Percentiles rank a stretch among this genome's conserved stretches.
phyloP scores from a whole-genome alignment of 1,284 basidiomycete species.

The Caloboletus firmus region DNA sequence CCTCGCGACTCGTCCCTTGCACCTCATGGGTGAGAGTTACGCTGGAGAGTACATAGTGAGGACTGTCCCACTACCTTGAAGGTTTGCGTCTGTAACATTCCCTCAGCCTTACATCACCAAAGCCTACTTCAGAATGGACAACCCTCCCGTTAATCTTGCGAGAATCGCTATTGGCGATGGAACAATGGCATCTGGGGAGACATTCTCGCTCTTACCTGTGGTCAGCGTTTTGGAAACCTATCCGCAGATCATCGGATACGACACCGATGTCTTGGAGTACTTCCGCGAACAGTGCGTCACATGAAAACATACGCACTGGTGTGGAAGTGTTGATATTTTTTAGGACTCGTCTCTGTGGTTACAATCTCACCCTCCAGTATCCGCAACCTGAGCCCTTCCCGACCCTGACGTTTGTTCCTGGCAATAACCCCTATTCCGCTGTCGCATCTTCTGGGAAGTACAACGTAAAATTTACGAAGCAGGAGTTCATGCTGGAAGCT shows the following conservation, averaged over 20 bases:
- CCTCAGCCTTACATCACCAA: constrained; percentile 72
- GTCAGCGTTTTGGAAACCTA: constrained; percentile 66
- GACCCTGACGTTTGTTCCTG: constrained; percentile 39
- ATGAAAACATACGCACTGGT: constrained; percentile 10
- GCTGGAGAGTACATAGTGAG: constrained; percentile 64
- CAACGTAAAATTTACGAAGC: constrained; percentile 19
- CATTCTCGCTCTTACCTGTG: constrained; percentile 52
- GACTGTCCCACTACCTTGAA: background rate
- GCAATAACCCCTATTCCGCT: constrained; percentile 26
- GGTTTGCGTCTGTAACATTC: constrained; percentile 1
- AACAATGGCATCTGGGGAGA: constrained; percentile 47
- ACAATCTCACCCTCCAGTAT: constrained; percentile 68
- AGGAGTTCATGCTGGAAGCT: constrained; percentile 22
- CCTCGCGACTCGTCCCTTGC: constrained; percentile 57
- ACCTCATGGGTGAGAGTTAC: constrained; percentile 67
- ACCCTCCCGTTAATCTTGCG: constrained; percentile 67
- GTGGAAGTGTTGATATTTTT: background rate
- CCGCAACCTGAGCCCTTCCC: constrained; percentile 61
- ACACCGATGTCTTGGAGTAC: constrained; percentile 61
- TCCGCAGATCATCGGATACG: constrained; percentile 72
- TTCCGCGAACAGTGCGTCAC: constrained; percentile 69
- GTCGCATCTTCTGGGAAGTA: constrained; percentile 27
- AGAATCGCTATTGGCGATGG: constrained; percentile 74
- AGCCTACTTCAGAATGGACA: constrained; percentile 57
- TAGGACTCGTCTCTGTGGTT: constrained; percentile 63